Percentiles rank a stretch among this genome's conserved stretches.
Conservation (phyloP, 345 rosid species). For the Acer saccharum region DNA sequence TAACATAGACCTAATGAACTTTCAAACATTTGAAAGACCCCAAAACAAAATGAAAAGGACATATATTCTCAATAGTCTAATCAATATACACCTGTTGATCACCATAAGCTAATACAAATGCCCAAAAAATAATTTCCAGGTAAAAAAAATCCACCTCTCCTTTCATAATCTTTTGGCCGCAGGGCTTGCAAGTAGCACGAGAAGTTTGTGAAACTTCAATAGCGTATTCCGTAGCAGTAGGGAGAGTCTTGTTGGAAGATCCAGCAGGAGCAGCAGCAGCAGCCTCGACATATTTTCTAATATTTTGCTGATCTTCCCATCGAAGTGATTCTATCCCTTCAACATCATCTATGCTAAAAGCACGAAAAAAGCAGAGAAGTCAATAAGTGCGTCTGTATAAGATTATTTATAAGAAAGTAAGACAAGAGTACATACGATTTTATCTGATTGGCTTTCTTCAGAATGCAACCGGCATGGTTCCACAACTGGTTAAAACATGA, state of each 20-base stretch:
- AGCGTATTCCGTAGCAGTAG: conserved; percentile 44
- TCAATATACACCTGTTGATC: neutral
- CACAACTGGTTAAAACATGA: conserved; percentile 61
- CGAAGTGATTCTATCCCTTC: conserved; percentile 87
- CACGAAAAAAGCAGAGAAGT: conserved; percentile 10
- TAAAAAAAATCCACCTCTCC: conserved; percentile 59
- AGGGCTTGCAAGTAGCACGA: conserved; percentile 76
- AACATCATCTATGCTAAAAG: conserved; percentile 78
- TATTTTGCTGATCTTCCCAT: conserved; percentile 94
- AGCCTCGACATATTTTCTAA: conserved; percentile 62
- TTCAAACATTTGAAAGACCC: neutral
- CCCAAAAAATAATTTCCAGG: neutral
- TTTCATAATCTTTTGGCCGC: conserved; percentile 75
- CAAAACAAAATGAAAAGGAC: neutral
- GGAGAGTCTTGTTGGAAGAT: conserved; percentile 20
- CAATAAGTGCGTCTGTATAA: conserved; percentile 1
- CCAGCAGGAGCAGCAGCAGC: conserved; percentile 27
- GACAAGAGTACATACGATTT: conserved; percentile 56
- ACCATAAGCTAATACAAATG: neutral
- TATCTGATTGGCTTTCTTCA: conserved; percentile 78
- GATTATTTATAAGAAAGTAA: neutral
- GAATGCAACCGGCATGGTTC: conserved; percentile 78
- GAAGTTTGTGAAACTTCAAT: conserved; percentile 83
- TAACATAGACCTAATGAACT: neutral
- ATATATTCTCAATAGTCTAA: neutral